These are phyloP conservation scores for Areca catechu DNA, from an alignment of 176 grass and related monocot genomes.

Conservation along the genomic window DNA sequence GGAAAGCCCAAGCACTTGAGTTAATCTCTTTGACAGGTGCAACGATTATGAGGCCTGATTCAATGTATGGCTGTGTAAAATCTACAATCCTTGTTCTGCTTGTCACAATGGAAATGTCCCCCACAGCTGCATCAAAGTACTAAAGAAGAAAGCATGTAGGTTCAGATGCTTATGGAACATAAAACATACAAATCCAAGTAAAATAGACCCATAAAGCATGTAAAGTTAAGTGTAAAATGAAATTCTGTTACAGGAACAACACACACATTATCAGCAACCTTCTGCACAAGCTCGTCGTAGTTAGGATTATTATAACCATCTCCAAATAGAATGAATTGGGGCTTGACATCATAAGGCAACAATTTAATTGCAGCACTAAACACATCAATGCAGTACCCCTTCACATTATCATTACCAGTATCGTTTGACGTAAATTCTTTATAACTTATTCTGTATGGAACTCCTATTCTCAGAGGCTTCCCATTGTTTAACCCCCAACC, in stretches of 20 bases:
- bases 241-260: background rate
- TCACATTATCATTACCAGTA: conserved; percentile 34
- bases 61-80: conserved; percentile 79
- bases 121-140: conserved; percentile 67
- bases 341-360: conserved; percentile 64
- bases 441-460: conserved; percentile 56
- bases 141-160: conserved; percentile 9
- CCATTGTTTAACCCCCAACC: conserved; percentile 92
- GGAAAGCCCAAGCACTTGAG: conserved; percentile 79
- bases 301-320: conserved; percentile 66
- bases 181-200: too few species aligned
- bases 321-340: conserved; percentile 48
- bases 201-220: too few species aligned
- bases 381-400: conserved; percentile 91
- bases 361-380: conserved; percentile 61
- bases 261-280: conserved; percentile 60
- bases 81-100: conserved; percentile 64
- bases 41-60: conserved; percentile 71
- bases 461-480: conserved; percentile 58
- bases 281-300: conserved; percentile 52
- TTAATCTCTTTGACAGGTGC: conserved; percentile 33
- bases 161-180: too few species aligned
- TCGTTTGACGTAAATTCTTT: conserved; percentile 61
- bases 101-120: conserved; percentile 65
- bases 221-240: background rate